phyloP scores from a whole-genome alignment of 768 basidiomycete genomes.

The Albatrellus ellisii region DNA sequence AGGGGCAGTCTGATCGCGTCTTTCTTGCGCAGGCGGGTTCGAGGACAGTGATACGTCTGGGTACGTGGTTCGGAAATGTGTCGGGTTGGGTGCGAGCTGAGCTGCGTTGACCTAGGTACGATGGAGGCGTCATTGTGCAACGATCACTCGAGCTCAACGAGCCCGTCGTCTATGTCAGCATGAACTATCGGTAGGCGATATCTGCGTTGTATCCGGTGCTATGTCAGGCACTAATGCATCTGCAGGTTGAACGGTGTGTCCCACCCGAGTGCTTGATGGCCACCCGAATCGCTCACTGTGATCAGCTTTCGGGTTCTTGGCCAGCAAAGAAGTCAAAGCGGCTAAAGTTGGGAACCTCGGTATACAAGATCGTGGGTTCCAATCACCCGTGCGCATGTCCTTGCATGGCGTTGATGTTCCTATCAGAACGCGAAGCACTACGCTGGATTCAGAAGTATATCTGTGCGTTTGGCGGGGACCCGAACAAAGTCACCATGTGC shows the following conservation, averaged over 20 bases:
- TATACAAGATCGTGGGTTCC: slow-evolving; percentile 1
- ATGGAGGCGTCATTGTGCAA: slow-evolving; percentile 10
- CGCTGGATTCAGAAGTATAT: slow-evolving; percentile 29
- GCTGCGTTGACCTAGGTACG: background rate
- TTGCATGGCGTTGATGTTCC: background rate
- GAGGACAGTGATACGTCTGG: background rate
- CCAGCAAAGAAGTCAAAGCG: background rate
- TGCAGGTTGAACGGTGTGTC: background rate
- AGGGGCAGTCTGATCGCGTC: background rate
- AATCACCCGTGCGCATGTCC: background rate
- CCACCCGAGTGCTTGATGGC: background rate
- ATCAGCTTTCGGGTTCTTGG: background rate
- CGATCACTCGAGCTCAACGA: slow-evolving; percentile 12
- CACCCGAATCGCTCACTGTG: background rate
- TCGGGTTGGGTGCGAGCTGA: background rate
- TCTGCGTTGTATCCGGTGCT: background rate
- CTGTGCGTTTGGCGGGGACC: slow-evolving; percentile 25
- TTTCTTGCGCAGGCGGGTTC: background rate
- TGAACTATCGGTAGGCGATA: slow-evolving; percentile 14
- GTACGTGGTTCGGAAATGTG: background rate
- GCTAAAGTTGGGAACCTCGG: background rate
- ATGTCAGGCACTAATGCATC: background rate
- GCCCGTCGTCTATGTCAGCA: slow-evolving; percentile 13
- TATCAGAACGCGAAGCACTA: slow-evolving; percentile 19
- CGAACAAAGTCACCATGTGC: slow-evolving; percentile 16